Conservation (phyloP, 2,329 filamentous ascomycete species). For the Biscogniauxia mediterranea region DNA sequence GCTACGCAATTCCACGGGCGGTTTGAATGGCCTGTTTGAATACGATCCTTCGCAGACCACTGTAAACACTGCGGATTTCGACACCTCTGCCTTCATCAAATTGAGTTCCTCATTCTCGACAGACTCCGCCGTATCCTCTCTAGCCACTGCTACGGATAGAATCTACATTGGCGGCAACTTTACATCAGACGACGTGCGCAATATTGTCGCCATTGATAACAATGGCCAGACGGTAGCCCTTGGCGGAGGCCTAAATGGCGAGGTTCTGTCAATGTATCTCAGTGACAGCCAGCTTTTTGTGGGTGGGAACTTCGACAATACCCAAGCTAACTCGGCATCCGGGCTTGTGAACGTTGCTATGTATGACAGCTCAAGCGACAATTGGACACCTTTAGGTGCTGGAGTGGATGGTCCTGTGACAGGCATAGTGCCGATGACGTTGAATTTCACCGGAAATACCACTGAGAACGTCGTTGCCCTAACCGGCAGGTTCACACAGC, state of each 20-base stretch:
- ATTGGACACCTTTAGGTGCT: conserved; percentile 77
- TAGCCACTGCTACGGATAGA: conserved; percentile 62
- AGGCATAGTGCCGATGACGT: conserved; percentile 69
- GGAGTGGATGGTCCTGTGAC: conserved; percentile 80
- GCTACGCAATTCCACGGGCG: conserved; percentile 69
- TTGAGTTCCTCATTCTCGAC: conserved; percentile 69
- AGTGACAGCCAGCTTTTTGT: conserved; percentile 70
- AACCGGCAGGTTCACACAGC: conserved; percentile 74
- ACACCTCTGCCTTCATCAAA: conserved; percentile 71
- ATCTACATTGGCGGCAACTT: conserved; percentile 86
- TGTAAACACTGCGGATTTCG: conserved; percentile 61
- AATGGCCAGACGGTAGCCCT: conserved; percentile 60
- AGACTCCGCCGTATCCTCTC: conserved; percentile 66
- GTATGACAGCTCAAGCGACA: conserved; percentile 66
- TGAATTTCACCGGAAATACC: conserved; percentile 71
- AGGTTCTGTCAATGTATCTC: conserved; percentile 69
- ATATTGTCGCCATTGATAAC: conserved; percentile 74
- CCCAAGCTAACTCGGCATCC: conserved; percentile 56
- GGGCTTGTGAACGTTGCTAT: conserved; percentile 74
- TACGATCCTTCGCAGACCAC: conserved; percentile 67
- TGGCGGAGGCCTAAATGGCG: conserved; percentile 74
- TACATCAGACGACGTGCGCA: conserved; percentile 62
- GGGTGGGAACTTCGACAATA: conserved; percentile 81
- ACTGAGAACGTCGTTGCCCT: conserved; percentile 75
- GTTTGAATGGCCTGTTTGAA: conserved; percentile 87